Base-by-base conservation (phyloP, 2,329 filamentous ascomycete species). In the Huntiella abstrusa region DNA sequence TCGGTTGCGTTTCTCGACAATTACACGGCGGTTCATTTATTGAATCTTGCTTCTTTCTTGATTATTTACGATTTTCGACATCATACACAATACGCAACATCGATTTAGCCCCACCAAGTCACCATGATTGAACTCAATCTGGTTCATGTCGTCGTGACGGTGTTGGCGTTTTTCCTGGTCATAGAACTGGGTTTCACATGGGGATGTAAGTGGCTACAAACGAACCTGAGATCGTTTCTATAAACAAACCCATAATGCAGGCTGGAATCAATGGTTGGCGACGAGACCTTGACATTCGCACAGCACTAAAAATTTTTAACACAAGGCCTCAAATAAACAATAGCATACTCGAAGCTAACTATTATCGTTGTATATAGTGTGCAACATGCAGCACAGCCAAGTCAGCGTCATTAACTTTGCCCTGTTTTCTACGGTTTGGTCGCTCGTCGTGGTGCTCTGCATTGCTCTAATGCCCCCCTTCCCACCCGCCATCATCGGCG, bases 401-500 rank as follows among this genome's bases (percentile, higher is more conserved):
- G 44, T 51, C n/a, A 19, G 28, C 48, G 64, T 69, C 33, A 65
- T 82, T 58, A 77, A 78, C 62, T 93, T 91, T 65, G 71, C 88
- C 62, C 68, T 93, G 62, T 93, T 93, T 70, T 70, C 69, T 58
- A 67, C 75, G 36, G 66, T 86, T 54, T 92, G 83, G 82, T 81
- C 83, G 1, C 59, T 91, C 52, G 10, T 47, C 36, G 64, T 79
- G 4, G 68, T 88, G 33, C 60, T 71, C 46, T 88, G 86, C 60
- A 70, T 92, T 50, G 68, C 76, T 54, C 51, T 87, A 43, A 67
- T 77, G 2, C 82, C 83, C 1, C 64, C 72, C 38, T 77, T 76
- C 61, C 65, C 76, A 54, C 67, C 71, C 3, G 64, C 65, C 17
- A 55, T 75, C 8, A 77, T 77, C 54, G 75, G 84, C 59, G 71